Evolutionary conservation across 1,284 basidiomycete genomes (phyloP).

Genomic region (Megacollybia platyphylla): DNA sequence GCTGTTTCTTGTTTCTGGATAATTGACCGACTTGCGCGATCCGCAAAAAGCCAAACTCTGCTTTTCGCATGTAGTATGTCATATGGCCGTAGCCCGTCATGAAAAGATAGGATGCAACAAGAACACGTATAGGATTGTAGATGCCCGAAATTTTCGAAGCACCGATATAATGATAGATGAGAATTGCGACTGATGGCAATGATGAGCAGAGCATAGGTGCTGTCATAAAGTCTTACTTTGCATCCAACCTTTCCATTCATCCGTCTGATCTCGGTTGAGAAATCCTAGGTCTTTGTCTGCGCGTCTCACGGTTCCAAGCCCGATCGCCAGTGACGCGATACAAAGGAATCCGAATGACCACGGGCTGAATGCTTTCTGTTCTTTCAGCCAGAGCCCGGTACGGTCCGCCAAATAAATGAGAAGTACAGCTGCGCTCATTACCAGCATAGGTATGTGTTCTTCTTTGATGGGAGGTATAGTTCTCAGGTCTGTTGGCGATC

Average conservation of each 20-base stretch:
- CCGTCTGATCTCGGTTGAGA: constrained; percentile 82
- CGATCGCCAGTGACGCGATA: constrained; percentile 39
- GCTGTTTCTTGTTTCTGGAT: neutral
- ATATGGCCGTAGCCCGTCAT: constrained; percentile 71
- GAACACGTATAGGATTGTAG: constrained; percentile 79
- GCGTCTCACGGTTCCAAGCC: constrained; percentile 54
- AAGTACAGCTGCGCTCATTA: constrained; percentile 53
- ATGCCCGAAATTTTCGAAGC: constrained; percentile 82
- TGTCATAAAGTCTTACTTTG: constrained; percentile 45
- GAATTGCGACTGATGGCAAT: constrained; percentile 51
- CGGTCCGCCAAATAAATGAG: constrained; percentile 73
- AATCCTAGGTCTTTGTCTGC: constrained; percentile 77
- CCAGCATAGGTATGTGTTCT: constrained; percentile 31
- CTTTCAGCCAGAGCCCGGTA: constrained; percentile 75
- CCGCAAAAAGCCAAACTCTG: constrained; percentile 70
- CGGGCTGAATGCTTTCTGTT: constrained; percentile 72
- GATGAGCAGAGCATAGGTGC: neutral
- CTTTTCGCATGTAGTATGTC: constrained; percentile 75
- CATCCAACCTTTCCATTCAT: constrained; percentile 98
- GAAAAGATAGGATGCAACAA: constrained; percentile 82
- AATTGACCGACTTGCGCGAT: constrained; percentile 42
- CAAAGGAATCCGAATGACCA: constrained; percentile 54
- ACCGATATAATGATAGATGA: constrained; percentile 83
- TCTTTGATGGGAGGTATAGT: constrained; percentile 22
- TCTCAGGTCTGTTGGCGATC: neutral